Evolutionary conservation across 345 rosid species (phyloP).

Genomic region (Sapria himalayana): DNA sequence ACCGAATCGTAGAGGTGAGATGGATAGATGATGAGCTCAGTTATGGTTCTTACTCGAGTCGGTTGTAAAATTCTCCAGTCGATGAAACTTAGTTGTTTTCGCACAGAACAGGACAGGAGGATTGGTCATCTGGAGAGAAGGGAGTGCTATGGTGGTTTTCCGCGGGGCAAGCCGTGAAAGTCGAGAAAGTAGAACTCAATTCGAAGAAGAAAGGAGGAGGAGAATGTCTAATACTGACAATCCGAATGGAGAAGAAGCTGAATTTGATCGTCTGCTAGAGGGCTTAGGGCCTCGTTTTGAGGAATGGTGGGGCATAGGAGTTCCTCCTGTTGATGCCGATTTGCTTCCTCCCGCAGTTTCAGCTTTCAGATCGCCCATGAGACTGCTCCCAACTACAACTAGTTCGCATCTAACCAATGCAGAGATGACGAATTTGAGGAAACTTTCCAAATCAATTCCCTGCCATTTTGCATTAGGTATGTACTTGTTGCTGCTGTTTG

Average conservation of each 20-base stretch:
- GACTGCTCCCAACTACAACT: constrained; percentile 96
- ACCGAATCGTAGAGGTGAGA: constrained; percentile 80
- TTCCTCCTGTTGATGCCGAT: constrained; percentile 92
- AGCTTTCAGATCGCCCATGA: constrained; percentile 80
- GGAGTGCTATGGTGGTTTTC: constrained; percentile 89
- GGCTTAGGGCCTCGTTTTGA: constrained; percentile 83
- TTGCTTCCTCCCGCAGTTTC: constrained; percentile 62
- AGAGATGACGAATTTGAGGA: constrained; percentile 86
- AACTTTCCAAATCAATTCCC: constrained; percentile 73
- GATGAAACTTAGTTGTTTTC: too few relatives aligned
- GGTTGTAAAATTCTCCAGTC: too few relatives aligned
- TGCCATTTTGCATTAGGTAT: constrained; percentile 96
- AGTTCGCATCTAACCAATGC: constrained; percentile 76
- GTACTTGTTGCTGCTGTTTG: constrained; percentile 6
- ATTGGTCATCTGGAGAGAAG: constrained; percentile 88
- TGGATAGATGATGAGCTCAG: too few relatives aligned
- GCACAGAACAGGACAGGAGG: constrained; percentile 99
- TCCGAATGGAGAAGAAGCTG: constrained; percentile 70
- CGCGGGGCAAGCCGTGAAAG: constrained; percentile 65
- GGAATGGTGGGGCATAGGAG: constrained; percentile 98
- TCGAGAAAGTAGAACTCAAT: constrained; percentile 27
- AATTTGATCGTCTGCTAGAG: constrained; percentile 50
- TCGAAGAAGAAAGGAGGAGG: constrained; percentile 16
- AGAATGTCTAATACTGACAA: constrained; percentile 20
- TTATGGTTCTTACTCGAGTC: too few relatives aligned